A percentile compares a stretch with the other conserved stretches of the same genome.
Evolutionary conservation across 106 monocot genomes (phyloP).

Genomic region (Dioscorea dumetorum): DNA sequence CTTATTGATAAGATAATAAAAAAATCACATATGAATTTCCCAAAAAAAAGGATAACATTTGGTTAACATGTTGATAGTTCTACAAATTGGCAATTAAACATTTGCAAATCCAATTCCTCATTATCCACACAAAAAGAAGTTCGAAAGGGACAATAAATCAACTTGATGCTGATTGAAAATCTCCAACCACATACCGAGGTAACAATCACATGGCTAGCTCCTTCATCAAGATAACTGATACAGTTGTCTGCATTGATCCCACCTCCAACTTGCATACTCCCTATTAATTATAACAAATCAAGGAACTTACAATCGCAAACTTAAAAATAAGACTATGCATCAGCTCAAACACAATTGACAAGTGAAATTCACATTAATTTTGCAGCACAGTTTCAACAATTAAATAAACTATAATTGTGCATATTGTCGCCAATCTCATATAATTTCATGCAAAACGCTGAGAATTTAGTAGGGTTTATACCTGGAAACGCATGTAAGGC

Average conservation of each 20-base stretch:
- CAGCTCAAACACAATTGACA: no score
- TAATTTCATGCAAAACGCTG: background rate
- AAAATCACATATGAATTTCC: background rate
- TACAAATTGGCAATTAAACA: background rate
- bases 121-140: background rate
- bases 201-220: conserved; percentile 96
- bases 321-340: background rate
- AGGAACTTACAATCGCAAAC: background rate
- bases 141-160: background rate
- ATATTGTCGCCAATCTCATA: background rate
- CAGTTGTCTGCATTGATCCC: conserved; percentile 87
- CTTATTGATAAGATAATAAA: background rate
- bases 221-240: conserved; percentile 59
- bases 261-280: conserved; percentile 96
- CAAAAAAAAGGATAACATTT: background rate
- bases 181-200: conserved; percentile 60
- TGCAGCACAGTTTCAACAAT: background rate
- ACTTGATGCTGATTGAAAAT: no score
- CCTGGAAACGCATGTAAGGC: conserved; percentile 75
- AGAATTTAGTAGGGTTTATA: background rate
- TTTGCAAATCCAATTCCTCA: background rate
- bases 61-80: no score
- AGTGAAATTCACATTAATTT: no score
- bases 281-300: conserved; percentile 25
- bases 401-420: background rate